A percentile compares a stretch with the other conserved stretches of the same genome.
phyloP scores from a whole-genome alignment of 2,329 filamentous ascomycete genomes.

The Phoma sp. region DNA sequence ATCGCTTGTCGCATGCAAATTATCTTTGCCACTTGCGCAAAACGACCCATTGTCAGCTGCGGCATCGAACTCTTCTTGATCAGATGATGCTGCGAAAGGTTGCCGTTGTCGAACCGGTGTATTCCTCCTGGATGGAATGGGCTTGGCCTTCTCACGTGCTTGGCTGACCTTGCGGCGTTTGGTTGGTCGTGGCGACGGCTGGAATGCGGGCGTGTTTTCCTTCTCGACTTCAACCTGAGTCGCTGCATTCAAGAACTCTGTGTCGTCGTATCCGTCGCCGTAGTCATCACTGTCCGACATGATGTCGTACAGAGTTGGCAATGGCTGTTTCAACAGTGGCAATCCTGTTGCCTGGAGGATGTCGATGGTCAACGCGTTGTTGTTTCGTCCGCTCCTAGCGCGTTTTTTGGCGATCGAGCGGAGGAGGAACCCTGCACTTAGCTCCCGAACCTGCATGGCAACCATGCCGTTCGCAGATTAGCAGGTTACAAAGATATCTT shows the following conservation, averaged over 20 bases:
- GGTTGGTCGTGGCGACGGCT: conserved; percentile 40
- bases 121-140: conserved; percentile 30
- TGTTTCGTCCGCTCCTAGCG: conserved; percentile 22
- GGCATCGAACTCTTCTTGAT: conserved; percentile 28
- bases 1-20: conserved; percentile 18
- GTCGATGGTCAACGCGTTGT: conserved; percentile 29
- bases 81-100: conserved; percentile 34
- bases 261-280: conserved; percentile 68
- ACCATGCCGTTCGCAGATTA: background rate
- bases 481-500: conserved; percentile 6
- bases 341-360: conserved; percentile 14
- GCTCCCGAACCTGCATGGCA: conserved; percentile 13
- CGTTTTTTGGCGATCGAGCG: conserved; percentile 29
- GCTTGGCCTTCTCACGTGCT: conserved; percentile 29
- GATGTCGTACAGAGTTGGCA: conserved; percentile 14
- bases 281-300: conserved; percentile 61
- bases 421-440: conserved; percentile 27
- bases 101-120: conserved; percentile 23
- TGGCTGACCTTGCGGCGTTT: conserved; percentile 46
- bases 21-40: conserved; percentile 9
- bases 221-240: conserved; percentile 59
- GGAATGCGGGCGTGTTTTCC: conserved; percentile 40
- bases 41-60: conserved; percentile 20
- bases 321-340: conserved; percentile 26
- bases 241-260: conserved; percentile 67